These are phyloP conservation scores for Penstemon barbatus DNA, from an alignment of 257 asterid genomes.

Conservation along the genomic window DNA sequence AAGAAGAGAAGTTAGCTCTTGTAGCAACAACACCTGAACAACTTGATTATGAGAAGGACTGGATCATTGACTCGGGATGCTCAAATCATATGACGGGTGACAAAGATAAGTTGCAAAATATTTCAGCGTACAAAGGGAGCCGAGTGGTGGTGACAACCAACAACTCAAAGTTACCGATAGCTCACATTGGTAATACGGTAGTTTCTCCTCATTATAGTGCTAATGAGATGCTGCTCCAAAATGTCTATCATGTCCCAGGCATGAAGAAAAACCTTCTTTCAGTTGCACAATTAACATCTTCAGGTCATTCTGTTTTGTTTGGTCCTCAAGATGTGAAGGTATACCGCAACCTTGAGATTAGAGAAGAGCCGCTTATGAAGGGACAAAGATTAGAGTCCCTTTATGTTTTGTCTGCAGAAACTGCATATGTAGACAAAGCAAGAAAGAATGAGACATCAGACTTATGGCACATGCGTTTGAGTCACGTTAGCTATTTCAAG, in stretches of 20 bases:
- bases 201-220: background rate
- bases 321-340: slow-evolving; percentile 27
- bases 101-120: background rate
- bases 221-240: background rate
- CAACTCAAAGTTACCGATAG: slow-evolving; percentile 23
- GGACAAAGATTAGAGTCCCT: no score
- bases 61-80: slow-evolving; percentile 26
- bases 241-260: slow-evolving; percentile 27
- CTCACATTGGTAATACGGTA: background rate
- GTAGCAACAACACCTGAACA: background rate
- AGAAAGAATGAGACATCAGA: no score
- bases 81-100: slow-evolving; percentile 15
- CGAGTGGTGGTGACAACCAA: slow-evolving; percentile 18
- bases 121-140: slow-evolving; percentile 12
- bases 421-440: no score
- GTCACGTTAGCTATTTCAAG: background rate
- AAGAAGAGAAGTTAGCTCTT: slow-evolving; percentile 7
- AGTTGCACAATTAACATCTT: slow-evolving; percentile 28
- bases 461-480: no score
- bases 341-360: slow-evolving; percentile 10
- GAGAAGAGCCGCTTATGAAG: background rate
- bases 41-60: slow-evolving; percentile 20
- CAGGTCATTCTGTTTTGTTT: slow-evolving; percentile 28
- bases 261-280: slow-evolving; percentile 29
- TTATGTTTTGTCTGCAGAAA: no score